Conservation (phyloP, 331 rosid genomes). For the Phaseolus coccineus region DNA sequence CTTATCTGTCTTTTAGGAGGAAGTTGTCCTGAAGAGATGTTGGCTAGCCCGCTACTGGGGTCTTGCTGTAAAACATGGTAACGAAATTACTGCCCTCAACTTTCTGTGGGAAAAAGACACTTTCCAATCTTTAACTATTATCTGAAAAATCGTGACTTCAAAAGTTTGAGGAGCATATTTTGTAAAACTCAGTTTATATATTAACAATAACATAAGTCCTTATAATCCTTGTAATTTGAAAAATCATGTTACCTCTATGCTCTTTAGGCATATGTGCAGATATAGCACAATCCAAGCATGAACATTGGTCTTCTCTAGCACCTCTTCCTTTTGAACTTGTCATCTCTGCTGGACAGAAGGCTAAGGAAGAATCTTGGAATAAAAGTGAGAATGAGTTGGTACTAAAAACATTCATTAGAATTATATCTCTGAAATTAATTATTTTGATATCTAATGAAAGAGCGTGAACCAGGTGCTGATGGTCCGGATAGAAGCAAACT, state of each 20-base stretch:
- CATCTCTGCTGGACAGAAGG: constrained; percentile 96
- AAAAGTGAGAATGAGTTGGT: constrained; percentile 62
- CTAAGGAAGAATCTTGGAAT: constrained; percentile 87
- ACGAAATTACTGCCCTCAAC: constrained; percentile 39
- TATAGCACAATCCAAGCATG: constrained; percentile 79
- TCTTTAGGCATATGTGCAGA: constrained; percentile 88
- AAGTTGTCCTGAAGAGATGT: constrained; percentile 97
- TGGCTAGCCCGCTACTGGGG: constrained; percentile 99
- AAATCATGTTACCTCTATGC: constrained; percentile 38
- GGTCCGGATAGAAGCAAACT: constrained; percentile 75
- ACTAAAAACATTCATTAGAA: constrained; percentile 13
- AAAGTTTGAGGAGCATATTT: constrained; percentile 38
- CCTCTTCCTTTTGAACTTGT: constrained; percentile 97
- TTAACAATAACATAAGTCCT: constrained; percentile 7
- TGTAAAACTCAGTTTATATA: constrained; percentile 17
- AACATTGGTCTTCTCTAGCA: constrained; percentile 95
- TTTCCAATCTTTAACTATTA: constrained; percentile 36
- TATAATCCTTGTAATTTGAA: constrained; percentile 41
- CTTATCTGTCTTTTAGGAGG: constrained; percentile 71
- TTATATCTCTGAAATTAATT: constrained; percentile 30
- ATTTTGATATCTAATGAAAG: constrained; percentile 40
- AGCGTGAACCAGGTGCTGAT: constrained; percentile 64
- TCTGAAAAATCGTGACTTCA: constrained; percentile 11
- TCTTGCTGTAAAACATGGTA: constrained; percentile 91
- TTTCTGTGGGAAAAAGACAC: constrained; percentile 24